Percentiles rank a stretch among this genome's conserved stretches.
Conservation (phyloP, 129 eudicot genomes). For the Centella asiatica region DNA sequence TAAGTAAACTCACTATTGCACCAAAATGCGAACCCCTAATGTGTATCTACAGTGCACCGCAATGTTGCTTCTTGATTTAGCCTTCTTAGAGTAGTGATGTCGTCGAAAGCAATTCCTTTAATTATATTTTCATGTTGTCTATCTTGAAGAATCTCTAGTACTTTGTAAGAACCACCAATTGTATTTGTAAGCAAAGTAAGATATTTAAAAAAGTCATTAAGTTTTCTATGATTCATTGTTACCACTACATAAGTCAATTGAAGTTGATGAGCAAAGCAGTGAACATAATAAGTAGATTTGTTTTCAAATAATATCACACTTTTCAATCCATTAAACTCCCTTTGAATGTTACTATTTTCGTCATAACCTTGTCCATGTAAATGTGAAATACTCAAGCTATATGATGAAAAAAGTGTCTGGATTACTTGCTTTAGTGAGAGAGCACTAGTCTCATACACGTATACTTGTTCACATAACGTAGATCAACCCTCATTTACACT, state of each 20-base stretch:
- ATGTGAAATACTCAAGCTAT: neutral
- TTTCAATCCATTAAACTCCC: neutral
- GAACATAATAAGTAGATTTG: neutral
- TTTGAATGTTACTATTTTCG: neutral
- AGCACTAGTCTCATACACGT: neutral
- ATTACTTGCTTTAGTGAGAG: neutral
- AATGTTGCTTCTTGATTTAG: neutral
- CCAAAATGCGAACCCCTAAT: neutral
- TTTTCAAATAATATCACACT: neutral
- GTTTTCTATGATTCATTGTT: neutral
- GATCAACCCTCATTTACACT: neutral
- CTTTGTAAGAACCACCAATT: neutral
- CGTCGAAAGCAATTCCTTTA: neutral
- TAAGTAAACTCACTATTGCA: neutral
- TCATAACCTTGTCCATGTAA: neutral
- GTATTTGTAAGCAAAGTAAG: neutral
- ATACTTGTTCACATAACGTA: neutral
- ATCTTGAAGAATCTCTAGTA: neutral
- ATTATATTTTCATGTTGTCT: neutral
- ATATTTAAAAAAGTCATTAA: neutral
- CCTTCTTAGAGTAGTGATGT: neutral
- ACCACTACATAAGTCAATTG: slow-evolving; percentile 4
- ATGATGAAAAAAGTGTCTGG: neutral
- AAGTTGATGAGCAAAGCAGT: neutral
- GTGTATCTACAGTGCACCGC: neutral